Conservation (phyloP, 768 basidiomycete species). For the Calocera viscosa region DNA sequence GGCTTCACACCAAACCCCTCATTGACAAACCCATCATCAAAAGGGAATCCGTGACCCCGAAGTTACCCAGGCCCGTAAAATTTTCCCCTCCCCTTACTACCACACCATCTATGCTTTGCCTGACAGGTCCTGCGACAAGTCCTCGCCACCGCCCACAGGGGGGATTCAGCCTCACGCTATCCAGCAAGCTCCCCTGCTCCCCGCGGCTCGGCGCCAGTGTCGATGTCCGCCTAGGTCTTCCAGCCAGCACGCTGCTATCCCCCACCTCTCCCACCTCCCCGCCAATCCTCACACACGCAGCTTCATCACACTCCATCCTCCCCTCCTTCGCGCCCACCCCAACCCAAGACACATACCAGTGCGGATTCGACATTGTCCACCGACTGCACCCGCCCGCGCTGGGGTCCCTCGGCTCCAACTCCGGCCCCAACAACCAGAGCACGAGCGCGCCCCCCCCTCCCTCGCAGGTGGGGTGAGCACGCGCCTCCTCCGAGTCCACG, state of each 20-base stretch:
- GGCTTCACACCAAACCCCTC: no score
- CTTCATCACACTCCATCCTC: conserved; percentile 19
- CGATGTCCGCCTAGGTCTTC: not conserved
- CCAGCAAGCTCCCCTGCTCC: conserved; percentile 25
- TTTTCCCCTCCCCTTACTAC: no score
- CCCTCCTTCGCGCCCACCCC: conserved; percentile 11
- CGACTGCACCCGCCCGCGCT: conserved; percentile 30
- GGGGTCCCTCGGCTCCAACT: no score
- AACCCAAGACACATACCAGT: conserved; percentile 28
- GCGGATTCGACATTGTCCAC: conserved; percentile 47
- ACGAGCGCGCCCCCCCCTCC: not conserved
- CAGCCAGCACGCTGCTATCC: no score
- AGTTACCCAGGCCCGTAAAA: no score
- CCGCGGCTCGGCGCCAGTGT: no score
- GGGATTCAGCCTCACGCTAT: conserved; percentile 59
- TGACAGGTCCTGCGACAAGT: conserved; percentile 79
- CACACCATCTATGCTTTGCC: no score
- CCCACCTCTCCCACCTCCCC: conserved; percentile 32
- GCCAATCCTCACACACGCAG: conserved; percentile 23
- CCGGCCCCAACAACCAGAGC: no score
- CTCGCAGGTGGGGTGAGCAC: not conserved
- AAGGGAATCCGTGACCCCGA: no score
- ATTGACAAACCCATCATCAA: no score
- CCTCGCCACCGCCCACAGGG: conserved; percentile 48
- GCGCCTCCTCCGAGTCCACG: conserved; percentile 12